Evolutionary conservation across 2,329 filamentous ascomycete genomes (phyloP).

Genomic region (Diaporthe batatas): DNA sequence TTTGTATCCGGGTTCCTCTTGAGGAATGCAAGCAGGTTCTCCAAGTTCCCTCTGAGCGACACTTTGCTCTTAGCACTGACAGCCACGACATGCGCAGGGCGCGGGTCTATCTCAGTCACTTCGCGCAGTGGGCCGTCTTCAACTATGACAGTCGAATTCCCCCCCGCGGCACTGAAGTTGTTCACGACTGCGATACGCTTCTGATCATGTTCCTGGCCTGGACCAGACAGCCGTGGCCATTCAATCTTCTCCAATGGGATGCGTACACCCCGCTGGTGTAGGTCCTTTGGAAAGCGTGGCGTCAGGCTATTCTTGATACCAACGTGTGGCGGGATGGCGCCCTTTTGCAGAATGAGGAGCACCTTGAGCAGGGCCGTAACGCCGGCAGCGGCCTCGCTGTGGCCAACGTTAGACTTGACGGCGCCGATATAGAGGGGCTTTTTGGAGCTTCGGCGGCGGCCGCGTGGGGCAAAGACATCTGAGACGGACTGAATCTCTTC

Average conservation of each 20-base stretch:
- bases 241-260: too few relatives aligned
- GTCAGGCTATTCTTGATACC: constrained; percentile 56
- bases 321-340: constrained; percentile 63
- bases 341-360: constrained; percentile 63
- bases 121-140: constrained; percentile 10
- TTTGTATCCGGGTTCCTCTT: constrained; percentile 50
- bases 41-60: not conserved
- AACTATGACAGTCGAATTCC: not conserved
- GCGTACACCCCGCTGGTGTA: not conserved
- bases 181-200: constrained; percentile 11
- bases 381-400: constrained; percentile 60
- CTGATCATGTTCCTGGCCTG: too few relatives aligned
- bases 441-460: too few relatives aligned
- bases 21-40: not conserved
- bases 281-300: not conserved
- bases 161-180: constrained; percentile 34
- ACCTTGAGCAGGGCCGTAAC: constrained; percentile 60
- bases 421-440: constrained; percentile 41
- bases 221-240: too few relatives aligned
- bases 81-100: not conserved
- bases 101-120: too few relatives aligned
- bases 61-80: not conserved
- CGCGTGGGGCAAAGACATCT: too few relatives aligned
- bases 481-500: too few relatives aligned
- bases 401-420: constrained; percentile 63